Percentiles rank a stretch among this genome's conserved stretches.
Evolutionary conservation across 495 filamentous ascomycete species (phyloP).

Genomic region (Sordaria brevicollis): DNA sequence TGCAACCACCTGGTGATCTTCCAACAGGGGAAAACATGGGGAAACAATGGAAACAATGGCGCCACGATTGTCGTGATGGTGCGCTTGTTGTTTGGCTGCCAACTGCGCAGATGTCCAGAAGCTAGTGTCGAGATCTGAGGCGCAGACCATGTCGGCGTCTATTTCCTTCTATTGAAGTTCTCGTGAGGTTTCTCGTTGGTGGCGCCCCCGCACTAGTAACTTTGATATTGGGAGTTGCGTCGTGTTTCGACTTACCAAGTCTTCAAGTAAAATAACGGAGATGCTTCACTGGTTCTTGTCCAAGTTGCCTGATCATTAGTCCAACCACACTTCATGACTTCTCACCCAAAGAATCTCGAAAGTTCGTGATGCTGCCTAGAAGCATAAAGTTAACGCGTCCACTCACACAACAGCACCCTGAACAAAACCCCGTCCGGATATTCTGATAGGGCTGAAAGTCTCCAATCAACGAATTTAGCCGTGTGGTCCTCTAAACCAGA

Average conservation of each 20-base stretch:
- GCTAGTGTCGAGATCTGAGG: neutral
- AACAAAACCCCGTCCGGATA: neutral
- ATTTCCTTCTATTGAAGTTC: neutral
- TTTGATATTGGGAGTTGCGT: neutral
- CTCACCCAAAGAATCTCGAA: neutral
- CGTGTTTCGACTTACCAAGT: neutral
- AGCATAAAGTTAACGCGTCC: neutral
- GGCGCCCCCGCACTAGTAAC: neutral
- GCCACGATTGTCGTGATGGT: neutral
- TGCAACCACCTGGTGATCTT: neutral
- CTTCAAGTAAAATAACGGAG: neutral
- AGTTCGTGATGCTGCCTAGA: neutral
- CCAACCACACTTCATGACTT: too few species aligned
- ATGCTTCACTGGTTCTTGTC: neutral
- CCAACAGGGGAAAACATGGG: neutral
- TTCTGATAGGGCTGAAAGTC: neutral
- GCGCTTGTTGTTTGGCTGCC: neutral
- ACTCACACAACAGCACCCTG: neutral
- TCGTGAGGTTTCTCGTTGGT: too few species aligned
- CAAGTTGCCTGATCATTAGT: neutral
- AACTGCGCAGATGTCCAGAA: neutral
- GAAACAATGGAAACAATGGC: neutral
- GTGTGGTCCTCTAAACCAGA: neutral
- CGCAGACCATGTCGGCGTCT: neutral
- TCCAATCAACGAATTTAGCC: neutral